phyloP scores from a whole-genome alignment of 352 stramenopile species.

The Globisporangium abappressorium region DNA sequence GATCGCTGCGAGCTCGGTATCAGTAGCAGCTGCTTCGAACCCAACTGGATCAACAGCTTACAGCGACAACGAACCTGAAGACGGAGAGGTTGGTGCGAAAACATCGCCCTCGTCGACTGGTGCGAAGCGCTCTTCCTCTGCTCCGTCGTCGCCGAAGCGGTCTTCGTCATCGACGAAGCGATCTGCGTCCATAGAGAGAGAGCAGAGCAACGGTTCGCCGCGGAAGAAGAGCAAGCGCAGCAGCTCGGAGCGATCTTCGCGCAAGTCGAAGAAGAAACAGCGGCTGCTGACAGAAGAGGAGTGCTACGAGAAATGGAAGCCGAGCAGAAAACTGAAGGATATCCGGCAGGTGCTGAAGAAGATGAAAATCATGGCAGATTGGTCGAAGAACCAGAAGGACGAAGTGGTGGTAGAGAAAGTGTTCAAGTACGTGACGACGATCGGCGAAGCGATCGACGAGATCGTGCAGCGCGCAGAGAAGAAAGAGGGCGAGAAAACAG shows the following conservation, averaged over 20 bases:
- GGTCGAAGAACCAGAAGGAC: conserved; percentile 79
- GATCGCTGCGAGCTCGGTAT: conserved; percentile 19
- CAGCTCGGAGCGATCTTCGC: conserved; percentile 5
- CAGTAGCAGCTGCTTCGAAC: background rate
- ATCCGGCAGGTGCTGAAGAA: conserved; percentile 85
- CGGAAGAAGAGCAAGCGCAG: conserved; percentile 26
- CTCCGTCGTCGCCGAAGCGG: background rate
- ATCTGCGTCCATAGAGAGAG: conserved; percentile 25
- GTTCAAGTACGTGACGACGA: conserved; percentile 83
- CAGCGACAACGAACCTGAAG: conserved; percentile 42
- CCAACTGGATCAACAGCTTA: conserved; percentile 2
- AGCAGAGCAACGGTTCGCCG: conserved; percentile 19
- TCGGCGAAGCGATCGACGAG: conserved; percentile 77
- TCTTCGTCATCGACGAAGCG: conserved; percentile 28
- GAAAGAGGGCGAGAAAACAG: conserved; percentile 15
- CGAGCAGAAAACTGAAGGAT: conserved; percentile 66
- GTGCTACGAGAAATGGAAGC: conserved; percentile 77
- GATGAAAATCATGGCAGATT: conserved; percentile 82
- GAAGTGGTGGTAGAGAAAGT: conserved; percentile 86
- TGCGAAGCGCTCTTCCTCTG: conserved; percentile 9
- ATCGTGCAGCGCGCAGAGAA: conserved; percentile 52
- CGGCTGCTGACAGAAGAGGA: conserved; percentile 48
- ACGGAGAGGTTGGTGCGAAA: conserved; percentile 38
- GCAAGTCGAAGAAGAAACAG: conserved; percentile 16
- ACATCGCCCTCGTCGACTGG: background rate